Conservation (phyloP, 371 early-diverging fungal genomes). For the Mucor plumbeus region DNA sequence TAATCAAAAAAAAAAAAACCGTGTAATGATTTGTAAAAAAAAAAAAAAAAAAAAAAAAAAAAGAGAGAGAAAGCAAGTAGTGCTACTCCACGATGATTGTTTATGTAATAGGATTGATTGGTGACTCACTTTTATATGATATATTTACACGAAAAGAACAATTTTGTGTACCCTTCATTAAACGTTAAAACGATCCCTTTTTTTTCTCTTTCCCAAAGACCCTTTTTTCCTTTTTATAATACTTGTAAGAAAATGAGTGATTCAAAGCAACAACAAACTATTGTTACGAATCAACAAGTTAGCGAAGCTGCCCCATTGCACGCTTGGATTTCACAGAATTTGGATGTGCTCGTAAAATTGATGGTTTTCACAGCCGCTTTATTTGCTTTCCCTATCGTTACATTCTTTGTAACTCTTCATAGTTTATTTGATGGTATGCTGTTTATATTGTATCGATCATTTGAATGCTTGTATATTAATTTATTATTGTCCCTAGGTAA, state of each 20-base stretch:
- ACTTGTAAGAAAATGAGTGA: neutral
- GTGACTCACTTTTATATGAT: conserved; percentile 4
- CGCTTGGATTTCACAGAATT: conserved; percentile 13
- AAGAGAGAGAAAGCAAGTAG: neutral
- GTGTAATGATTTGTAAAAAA: no score
- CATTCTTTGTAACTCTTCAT: conserved; percentile 47
- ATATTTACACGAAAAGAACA: neutral
- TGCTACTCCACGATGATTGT: conserved; percentile 2
- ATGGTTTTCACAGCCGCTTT: conserved; percentile 51
- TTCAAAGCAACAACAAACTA: neutral
- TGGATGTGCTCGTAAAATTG: conserved; percentile 41
- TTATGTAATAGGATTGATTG: conserved; percentile 10
- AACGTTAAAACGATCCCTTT: conserved; percentile 8
- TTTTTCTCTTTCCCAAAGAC: conserved; percentile 3
- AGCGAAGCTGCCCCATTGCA: neutral
- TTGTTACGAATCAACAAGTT: neutral
- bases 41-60: no score
- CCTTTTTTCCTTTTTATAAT: neutral
- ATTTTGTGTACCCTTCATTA: neutral
- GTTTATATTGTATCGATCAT: neutral
- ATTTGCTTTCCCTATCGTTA: conserved; percentile 48
- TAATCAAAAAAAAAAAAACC: neutral
- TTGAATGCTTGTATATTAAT: neutral
- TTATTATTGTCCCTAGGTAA: conserved; percentile 37
- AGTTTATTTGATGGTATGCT: conserved; percentile 48